phyloP scores from a whole-genome alignment of 345 rosid genomes.

The Toxicodendron radicans region DNA sequence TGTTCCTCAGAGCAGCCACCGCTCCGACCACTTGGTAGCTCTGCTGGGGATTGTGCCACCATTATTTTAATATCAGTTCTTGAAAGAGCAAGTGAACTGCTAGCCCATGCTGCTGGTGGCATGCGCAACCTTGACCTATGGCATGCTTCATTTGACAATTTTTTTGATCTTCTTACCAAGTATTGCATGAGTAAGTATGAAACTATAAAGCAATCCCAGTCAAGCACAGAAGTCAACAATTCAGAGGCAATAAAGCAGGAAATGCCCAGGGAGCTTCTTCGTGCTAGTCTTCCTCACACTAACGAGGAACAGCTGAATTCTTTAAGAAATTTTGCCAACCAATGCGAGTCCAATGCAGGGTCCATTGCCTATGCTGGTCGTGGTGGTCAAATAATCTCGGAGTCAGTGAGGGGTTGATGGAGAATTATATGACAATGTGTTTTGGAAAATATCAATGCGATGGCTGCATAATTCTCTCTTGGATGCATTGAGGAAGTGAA shows the following conservation, averaged over 20 bases:
- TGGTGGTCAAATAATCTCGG: constrained; percentile 55
- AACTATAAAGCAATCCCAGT: constrained; percentile 61
- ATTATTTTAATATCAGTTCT: constrained; percentile 71
- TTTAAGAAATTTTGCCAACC: constrained; percentile 71
- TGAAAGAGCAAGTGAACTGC: constrained; percentile 78
- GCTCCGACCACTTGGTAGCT: constrained; percentile 85
- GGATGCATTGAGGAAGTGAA: constrained; percentile 16
- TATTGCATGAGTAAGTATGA: constrained; percentile 91
- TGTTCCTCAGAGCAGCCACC: constrained; percentile 99
- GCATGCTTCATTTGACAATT: constrained; percentile 95
- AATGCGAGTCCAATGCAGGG: constrained; percentile 41
- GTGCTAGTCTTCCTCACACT: constrained; percentile 92
- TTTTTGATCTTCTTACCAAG: constrained; percentile 79
- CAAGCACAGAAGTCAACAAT: constrained; percentile 53
- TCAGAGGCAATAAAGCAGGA: constrained; percentile 76
- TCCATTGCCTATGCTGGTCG: constrained; percentile 36
- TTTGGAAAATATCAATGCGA: neutral
- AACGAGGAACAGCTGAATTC: constrained; percentile 73
- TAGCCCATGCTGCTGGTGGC: constrained; percentile 49
- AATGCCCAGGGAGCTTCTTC: constrained; percentile 95
- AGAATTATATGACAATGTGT: neutral
- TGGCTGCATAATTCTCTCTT: neutral
- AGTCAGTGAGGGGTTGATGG: constrained; percentile 59
- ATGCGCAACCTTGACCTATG: constrained; percentile 68
- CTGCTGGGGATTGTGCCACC: constrained; percentile 90